These are phyloP conservation scores for Scleroderma bovista DNA, from an alignment of 768 basidiomycete genomes.

Conservation along the genomic window DNA sequence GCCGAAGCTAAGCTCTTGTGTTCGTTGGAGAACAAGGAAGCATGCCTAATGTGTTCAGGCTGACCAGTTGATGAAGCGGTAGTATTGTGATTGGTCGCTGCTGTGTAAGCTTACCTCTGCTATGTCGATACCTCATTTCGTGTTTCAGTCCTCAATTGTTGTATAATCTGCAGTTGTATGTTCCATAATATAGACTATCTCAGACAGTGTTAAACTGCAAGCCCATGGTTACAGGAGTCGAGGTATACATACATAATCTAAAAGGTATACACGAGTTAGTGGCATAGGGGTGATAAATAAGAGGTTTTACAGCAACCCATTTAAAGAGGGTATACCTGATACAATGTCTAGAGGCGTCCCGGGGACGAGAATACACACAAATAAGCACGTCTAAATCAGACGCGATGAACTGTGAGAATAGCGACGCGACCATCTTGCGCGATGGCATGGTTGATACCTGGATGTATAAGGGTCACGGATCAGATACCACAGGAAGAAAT, in stretches of 20 bases:
- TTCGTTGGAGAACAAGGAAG: conserved; percentile 91
- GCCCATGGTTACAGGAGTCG: background rate
- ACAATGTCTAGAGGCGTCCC: background rate
- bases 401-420: conserved; percentile 61
- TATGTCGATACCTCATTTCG: background rate
- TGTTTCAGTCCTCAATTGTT: conserved; percentile 5
- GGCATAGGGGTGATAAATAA: conserved; percentile 2
- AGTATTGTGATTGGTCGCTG: conserved; percentile 2
- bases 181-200: conserved; percentile 6
- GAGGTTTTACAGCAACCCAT: conserved; percentile 1
- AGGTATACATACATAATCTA: background rate
- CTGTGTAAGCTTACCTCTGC: conserved; percentile 4
- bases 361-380: background rate
- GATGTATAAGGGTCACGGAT: background rate
- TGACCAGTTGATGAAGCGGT: conserved; percentile 27
- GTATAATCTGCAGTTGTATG: conserved; percentile 17
- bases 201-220: background rate
- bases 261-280: background rate
- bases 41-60: conserved; percentile 88
- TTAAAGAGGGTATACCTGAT: background rate
- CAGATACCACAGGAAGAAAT: background rate
- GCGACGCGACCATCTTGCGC: conserved; percentile 77
- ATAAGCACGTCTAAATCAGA: conserved; percentile 18
- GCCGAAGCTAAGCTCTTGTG: conserved; percentile 81
- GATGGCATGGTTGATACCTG: conserved; percentile 80